Evolutionary conservation across 441 rosid species (phyloP).

Genomic region (Arabidopsis lyrata): DNA sequence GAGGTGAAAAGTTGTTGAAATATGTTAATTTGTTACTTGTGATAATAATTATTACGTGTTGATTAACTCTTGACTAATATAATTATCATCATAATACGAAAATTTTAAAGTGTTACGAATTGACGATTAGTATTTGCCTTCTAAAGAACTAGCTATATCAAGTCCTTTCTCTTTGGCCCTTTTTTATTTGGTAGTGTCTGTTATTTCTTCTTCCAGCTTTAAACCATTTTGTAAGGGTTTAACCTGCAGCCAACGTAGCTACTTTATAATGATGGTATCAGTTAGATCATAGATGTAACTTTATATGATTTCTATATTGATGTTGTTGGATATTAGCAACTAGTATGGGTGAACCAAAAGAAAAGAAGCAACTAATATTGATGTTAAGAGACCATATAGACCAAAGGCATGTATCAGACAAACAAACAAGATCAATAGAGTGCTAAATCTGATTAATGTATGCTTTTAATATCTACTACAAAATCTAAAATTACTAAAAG

Average conservation of each 20-base stretch:
- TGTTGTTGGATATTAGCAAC: background rate
- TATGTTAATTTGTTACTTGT: background rate
- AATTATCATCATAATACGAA: background rate
- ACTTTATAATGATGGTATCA: background rate
- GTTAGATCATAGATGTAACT: constrained; percentile 5
- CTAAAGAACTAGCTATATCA: background rate
- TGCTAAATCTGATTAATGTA: background rate
- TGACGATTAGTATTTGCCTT: background rate
- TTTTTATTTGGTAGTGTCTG: background rate
- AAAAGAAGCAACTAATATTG: background rate
- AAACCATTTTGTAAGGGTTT: background rate
- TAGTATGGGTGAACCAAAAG: background rate
- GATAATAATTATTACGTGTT: background rate
- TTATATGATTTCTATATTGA: background rate
- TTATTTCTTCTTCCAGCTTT: background rate
- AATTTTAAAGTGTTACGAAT: background rate
- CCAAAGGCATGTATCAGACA: constrained; percentile 4
- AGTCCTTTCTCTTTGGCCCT: background rate
- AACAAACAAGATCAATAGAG: background rate
- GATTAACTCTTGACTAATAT: background rate
- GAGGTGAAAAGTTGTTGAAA: constrained; percentile 35
- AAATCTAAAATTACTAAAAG: background rate
- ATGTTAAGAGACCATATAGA: background rate
- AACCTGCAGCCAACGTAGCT: background rate
- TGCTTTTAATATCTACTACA: background rate